phyloP scores from a whole-genome alignment of 1,284 basidiomycete species.

The Naganishia sp. region DNA sequence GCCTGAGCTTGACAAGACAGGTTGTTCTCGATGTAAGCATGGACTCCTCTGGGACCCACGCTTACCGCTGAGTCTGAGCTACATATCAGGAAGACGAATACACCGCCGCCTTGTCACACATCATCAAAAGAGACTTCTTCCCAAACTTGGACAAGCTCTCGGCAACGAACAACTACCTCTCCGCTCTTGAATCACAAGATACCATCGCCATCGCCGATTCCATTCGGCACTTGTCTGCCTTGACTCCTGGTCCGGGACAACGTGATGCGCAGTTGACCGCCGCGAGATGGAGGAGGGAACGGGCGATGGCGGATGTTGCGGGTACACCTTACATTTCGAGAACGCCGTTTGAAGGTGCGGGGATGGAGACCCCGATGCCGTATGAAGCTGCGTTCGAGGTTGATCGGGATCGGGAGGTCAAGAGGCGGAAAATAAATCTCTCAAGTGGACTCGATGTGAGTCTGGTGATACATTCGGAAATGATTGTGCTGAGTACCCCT shows the following conservation, averaged over 20 bases:
- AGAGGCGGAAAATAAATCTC: constrained; percentile 25
- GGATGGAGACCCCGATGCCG: constrained; percentile 46
- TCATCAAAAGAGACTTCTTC: constrained; percentile 97
- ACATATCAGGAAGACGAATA: constrained; percentile 80
- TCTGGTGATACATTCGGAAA: not conserved
- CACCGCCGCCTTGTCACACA: constrained; percentile 83
- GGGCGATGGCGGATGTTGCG: constrained; percentile 37
- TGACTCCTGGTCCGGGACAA: constrained; percentile 55
- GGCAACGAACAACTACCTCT: constrained; percentile 79
- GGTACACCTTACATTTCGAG: constrained; percentile 48
- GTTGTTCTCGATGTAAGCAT: constrained; percentile 31
- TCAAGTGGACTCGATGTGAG: constrained; percentile 30
- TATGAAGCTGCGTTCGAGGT: not conserved
- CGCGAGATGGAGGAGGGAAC: constrained; percentile 20
- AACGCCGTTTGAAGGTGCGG: constrained; percentile 48
- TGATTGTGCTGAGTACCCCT: not conserved
- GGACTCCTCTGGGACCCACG: too few relatives aligned
- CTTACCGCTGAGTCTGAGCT: not conserved
- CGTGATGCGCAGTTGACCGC: constrained; percentile 6
- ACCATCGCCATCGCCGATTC: constrained; percentile 70
- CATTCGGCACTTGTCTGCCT: constrained; percentile 68
- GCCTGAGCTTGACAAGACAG: constrained; percentile 29
- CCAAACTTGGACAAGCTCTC: constrained; percentile 84
- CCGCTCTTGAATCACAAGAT: constrained; percentile 72
- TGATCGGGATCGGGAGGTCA: constrained; percentile 15